These are phyloP conservation scores for Magnusiomyces suaveolens DNA, from an alignment of 1,139 yeast genomes.

Conservation along the genomic window DNA sequence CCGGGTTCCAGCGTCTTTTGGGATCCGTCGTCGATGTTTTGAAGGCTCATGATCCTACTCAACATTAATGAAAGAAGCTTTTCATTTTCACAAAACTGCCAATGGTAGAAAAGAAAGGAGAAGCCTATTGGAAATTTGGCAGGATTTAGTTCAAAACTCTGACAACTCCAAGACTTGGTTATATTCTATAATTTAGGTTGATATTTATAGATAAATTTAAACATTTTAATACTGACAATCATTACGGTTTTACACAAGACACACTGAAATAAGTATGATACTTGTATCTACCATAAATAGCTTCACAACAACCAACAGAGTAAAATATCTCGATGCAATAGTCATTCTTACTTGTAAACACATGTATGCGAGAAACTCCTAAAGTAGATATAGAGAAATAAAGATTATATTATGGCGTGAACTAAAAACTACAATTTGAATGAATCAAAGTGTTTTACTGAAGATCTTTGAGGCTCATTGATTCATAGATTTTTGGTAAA, in stretches of 20 bases:
- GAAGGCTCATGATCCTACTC: slow-evolving; percentile 72
- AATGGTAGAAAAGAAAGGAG: too few species aligned
- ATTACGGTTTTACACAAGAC: slow-evolving; percentile 43
- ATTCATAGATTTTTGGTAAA: too few species aligned
- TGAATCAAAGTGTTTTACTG: slow-evolving; percentile 65
- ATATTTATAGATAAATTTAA: slow-evolving; percentile 74
- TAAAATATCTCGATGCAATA: slow-evolving; percentile 44
- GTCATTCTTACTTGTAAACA: slow-evolving; percentile 46
- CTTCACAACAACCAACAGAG: slow-evolving; percentile 44
- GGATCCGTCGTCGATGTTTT: slow-evolving; percentile 86
- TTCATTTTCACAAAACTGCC: neutral
- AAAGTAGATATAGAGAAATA: slow-evolving; percentile 64
- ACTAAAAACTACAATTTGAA: slow-evolving; percentile 57
- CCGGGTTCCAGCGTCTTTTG: slow-evolving; percentile 84
- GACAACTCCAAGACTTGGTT: too few species aligned
- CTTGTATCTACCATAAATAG: slow-evolving; percentile 21
- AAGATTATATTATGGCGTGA: slow-evolving; percentile 78
- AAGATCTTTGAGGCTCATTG: too few species aligned
- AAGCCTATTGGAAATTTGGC: neutral
- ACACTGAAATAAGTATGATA: slow-evolving; percentile 21
- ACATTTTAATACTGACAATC: slow-evolving; percentile 57
- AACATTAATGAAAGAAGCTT: neutral
- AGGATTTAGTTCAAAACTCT: slow-evolving; percentile 64
- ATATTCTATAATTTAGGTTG: too few species aligned
- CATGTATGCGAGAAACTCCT: slow-evolving; percentile 76